phyloP scores from a whole-genome alignment of 345 rosid genomes.

The Citrus medica region DNA sequence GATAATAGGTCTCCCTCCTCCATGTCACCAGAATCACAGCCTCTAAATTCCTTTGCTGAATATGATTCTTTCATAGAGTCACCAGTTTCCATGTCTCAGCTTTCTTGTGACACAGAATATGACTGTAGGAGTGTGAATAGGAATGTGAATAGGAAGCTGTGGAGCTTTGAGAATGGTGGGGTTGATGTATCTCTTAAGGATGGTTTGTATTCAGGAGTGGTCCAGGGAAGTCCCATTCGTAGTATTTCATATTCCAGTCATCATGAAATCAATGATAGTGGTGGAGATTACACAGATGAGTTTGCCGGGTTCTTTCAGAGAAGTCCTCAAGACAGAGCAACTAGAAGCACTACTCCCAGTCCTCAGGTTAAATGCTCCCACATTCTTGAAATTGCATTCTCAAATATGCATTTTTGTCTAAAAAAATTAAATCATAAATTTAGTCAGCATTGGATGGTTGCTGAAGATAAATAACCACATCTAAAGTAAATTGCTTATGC shows the following conservation, averaged over 20 bases:
- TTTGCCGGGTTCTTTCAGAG: conserved; percentile 46
- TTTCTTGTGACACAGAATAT: conserved; percentile 30
- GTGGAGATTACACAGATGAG: conserved; percentile 33
- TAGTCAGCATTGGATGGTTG: background rate
- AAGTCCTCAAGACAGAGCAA: conserved; percentile 37
- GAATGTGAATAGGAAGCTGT: conserved; percentile 64
- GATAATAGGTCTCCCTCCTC: conserved; percentile 45
- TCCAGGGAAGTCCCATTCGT: conserved; percentile 30
- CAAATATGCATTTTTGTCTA: background rate
- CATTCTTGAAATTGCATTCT: background rate
- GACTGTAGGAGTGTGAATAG: conserved; percentile 64
- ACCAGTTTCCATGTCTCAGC: conserved; percentile 50
- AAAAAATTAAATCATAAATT: background rate
- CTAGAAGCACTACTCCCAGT: conserved; percentile 59
- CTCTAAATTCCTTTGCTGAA: conserved; percentile 51
- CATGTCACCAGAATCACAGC: conserved; percentile 80
- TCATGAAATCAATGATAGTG: conserved; percentile 28
- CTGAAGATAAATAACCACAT: background rate
- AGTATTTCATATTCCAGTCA: conserved; percentile 35
- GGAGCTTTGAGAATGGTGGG: conserved; percentile 51
- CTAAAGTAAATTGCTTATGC: too few species aligned
- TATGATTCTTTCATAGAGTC: conserved; percentile 56
- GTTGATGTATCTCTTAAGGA: conserved; percentile 72
- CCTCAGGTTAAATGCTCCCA: conserved; percentile 50
- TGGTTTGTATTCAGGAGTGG: conserved; percentile 62